Conservation (phyloP, 177 flowering plant species). For the Vitis hybrid region DNA sequence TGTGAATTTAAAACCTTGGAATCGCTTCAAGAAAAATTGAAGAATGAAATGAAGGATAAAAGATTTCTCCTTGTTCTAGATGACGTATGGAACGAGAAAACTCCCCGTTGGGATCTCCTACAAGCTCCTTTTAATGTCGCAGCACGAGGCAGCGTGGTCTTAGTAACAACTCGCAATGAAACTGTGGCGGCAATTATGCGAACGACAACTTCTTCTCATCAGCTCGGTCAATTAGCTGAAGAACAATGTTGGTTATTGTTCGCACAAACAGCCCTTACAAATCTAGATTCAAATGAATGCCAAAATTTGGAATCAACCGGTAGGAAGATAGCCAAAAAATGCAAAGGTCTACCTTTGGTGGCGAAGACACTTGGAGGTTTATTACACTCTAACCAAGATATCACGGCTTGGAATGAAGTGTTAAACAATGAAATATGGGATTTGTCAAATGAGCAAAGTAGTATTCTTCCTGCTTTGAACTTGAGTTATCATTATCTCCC, state of each 20-base stretch:
- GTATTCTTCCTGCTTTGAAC: slow-evolving; percentile 25
- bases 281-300: not conserved
- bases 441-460: slow-evolving; percentile 2
- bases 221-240: slow-evolving; percentile 5
- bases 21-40: slow-evolving; percentile 14
- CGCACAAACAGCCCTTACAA: slow-evolving; percentile 9
- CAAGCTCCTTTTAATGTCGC: slow-evolving; percentile 3
- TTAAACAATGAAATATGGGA: slow-evolving; percentile 28
- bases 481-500: slow-evolving; percentile 40
- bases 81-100: slow-evolving; percentile 23
- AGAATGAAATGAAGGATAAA: slow-evolving; percentile 3
- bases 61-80: slow-evolving; percentile 26
- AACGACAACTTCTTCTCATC: no score
- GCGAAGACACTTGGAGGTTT: slow-evolving; percentile 32
- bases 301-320: slow-evolving; percentile 22
- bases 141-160: no score
- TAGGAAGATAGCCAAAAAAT: slow-evolving; percentile 23
- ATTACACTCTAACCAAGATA: slow-evolving; percentile 1
- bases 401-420: slow-evolving; percentile 17
- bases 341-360: slow-evolving; percentile 48
- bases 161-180: no score
- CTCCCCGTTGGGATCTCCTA: slow-evolving; percentile 4
- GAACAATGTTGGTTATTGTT: slow-evolving; percentile 28
- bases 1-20: slow-evolving; percentile 6
- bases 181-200: no score